Percentiles rank a stretch among this genome's conserved stretches.
Conservation (phyloP, 1,284 basidiomycete genomes). For the Ustilago shanxiensis region DNA sequence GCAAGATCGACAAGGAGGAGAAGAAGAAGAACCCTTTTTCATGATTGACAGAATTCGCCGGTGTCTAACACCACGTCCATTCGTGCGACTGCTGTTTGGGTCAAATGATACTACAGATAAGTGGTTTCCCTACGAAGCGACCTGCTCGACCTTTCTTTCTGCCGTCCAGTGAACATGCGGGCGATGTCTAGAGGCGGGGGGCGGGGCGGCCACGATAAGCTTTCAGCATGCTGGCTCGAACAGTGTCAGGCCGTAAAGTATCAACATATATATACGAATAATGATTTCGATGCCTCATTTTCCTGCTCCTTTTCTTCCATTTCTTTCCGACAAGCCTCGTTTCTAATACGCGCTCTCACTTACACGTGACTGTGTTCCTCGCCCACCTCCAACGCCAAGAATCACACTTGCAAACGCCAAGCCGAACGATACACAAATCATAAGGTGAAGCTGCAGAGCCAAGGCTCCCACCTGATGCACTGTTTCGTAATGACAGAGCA, state of each 20-base stretch:
- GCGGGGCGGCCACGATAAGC: too few species aligned
- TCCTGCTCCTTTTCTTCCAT: neutral
- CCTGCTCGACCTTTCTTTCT: neutral
- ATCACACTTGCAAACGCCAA: neutral
- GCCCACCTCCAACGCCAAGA: neutral
- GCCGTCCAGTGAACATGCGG: too few species aligned
- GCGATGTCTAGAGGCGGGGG: too few species aligned
- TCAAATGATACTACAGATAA: too few species aligned
- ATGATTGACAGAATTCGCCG: conserved; percentile 1
- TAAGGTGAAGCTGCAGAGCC: neutral
- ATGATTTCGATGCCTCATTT: neutral
- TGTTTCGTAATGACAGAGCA: too few species aligned
- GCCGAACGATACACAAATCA: neutral
- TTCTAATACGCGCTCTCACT: neutral
- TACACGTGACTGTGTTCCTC: neutral
- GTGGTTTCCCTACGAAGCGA: too few species aligned
- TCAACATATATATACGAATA: neutral
- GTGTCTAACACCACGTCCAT: neutral
- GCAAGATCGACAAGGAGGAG: conserved; percentile 33
- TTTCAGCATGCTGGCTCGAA: neutral
- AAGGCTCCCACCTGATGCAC: too few species aligned
- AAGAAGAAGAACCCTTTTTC: conserved; percentile 5
- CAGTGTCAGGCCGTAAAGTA: neutral
- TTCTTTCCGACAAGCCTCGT: neutral
- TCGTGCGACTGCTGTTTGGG: neutral